Evolutionary conservation across 176 grass and related monocot species (phyloP).

Genomic region (Neostapfia colusana): DNA sequence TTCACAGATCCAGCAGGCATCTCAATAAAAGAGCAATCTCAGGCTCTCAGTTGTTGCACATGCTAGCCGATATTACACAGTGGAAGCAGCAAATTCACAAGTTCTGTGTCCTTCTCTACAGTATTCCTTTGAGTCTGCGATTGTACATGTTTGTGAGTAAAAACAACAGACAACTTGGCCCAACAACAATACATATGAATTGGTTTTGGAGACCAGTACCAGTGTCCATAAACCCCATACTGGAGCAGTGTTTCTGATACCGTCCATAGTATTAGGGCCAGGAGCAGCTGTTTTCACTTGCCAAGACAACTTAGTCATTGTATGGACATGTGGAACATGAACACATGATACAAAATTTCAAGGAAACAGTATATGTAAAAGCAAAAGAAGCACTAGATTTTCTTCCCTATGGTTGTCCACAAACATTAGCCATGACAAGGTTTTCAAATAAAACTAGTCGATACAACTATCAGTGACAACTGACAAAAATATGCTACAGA

Average conservation of each 20-base stretch:
- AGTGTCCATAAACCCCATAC: neutral
- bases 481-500: slow-evolving; percentile 9
- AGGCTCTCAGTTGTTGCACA: neutral
- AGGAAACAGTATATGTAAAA: neutral
- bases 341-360: neutral
- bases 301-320: neutral
- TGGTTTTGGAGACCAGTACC: neutral
- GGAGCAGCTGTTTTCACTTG: neutral
- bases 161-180: neutral
- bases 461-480: neutral
- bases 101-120: neutral
- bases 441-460: slow-evolving; percentile 5
- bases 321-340: neutral
- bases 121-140: neutral
- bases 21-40: neutral
- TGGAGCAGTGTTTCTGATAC: neutral
- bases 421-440: neutral
- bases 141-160: neutral
- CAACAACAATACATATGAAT: neutral
- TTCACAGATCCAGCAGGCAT: slow-evolving; percentile 10
- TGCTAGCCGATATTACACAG: neutral
- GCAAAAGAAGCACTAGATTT: neutral
- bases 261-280: neutral
- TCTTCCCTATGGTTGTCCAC: neutral
- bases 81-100: neutral